Conservation (phyloP, 75 land plant species). For the Cupressus sempervirens region DNA sequence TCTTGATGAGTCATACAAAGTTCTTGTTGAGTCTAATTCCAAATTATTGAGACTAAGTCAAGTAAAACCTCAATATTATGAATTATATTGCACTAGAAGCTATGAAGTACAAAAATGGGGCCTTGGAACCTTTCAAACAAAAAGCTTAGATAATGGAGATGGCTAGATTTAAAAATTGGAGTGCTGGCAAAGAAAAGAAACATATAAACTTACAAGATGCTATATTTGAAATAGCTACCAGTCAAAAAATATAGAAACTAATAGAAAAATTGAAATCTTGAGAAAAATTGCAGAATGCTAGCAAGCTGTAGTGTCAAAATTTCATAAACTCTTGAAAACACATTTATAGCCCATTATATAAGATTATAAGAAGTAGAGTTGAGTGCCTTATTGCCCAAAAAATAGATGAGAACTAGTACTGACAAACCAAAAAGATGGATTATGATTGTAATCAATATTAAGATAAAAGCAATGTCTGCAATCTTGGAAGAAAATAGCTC, state of each 20-base stretch:
- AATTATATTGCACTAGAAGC: no score
- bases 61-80: no score
- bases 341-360: not conserved
- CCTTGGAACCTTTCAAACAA: not conserved
- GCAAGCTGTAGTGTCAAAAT: not conserved
- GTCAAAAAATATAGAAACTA: not conserved
- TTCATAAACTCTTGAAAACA: not conserved
- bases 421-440: no score
- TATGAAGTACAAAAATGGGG: not conserved
- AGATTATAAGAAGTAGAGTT: not conserved
- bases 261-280: not conserved
- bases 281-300: not conserved
- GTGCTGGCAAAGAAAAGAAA: not conserved
- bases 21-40: no score
- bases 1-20: no score
- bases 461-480: no score
- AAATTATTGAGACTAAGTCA: no score
- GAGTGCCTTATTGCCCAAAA: no score
- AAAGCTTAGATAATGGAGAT: not conserved
- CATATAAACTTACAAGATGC: not conserved
- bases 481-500: no score
- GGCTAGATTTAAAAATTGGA: not conserved
- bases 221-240: not conserved
- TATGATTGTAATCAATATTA: no score
- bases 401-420: no score